These are phyloP conservation scores for Colletotrichum eleusines DNA, from an alignment of 2,329 filamentous ascomycete genomes.

Conservation along the genomic window DNA sequence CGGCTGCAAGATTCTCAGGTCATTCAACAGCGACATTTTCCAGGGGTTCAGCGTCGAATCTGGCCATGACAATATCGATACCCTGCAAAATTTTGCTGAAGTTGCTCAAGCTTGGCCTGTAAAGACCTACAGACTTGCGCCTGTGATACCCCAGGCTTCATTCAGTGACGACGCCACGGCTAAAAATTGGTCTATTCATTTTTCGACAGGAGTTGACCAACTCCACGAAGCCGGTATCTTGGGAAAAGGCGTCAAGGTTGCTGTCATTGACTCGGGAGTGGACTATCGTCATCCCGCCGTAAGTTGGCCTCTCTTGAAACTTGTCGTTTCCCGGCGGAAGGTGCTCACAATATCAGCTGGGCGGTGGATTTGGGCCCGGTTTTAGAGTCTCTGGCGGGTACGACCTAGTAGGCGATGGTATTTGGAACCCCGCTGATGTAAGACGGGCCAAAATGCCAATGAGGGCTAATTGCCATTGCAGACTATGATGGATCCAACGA, in stretches of 20 bases:
- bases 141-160: conserved; percentile 24
- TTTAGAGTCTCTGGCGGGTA: conserved; percentile 45
- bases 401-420: conserved; percentile 45
- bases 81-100: conserved; percentile 43
- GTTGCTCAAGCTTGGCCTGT: conserved; percentile 46
- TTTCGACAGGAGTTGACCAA: conserved; percentile 41
- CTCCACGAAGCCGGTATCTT: conserved; percentile 38
- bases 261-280: conserved; percentile 43
- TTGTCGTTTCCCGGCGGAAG: too few species aligned
- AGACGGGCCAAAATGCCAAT: too few species aligned
- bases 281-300: conserved; percentile 42
- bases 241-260: conserved; percentile 43
- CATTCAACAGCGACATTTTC: conserved; percentile 49
- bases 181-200: conserved; percentile 49
- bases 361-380: conserved; percentile 44
- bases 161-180: conserved; percentile 43
- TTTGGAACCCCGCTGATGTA: rapidly evolving
- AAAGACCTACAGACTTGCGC: conserved; percentile 42
- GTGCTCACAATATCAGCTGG: conserved; percentile 45
- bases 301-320: background rate
- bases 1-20: conserved; percentile 41
- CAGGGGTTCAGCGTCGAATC: conserved; percentile 51
- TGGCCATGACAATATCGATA: conserved; percentile 50
- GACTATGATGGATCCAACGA: conserved; percentile 36
- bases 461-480: background rate